Percentiles rank a stretch among this genome's conserved stretches.
Conservation (phyloP, 2,329 filamentous ascomycete species). For the Cladophialophora exuberans region DNA sequence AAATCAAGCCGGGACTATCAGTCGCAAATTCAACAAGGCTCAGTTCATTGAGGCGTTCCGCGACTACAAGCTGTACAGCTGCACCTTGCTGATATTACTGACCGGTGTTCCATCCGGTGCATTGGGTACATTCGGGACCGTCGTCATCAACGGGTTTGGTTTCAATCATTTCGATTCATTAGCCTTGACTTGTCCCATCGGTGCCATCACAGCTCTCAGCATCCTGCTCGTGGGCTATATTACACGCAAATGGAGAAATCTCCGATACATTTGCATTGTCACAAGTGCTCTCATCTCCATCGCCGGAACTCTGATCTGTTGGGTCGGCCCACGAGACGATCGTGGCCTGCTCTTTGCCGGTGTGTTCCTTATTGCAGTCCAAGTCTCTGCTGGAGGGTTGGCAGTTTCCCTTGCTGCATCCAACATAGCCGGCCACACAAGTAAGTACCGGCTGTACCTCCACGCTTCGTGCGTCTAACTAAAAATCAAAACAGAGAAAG, state of each 20-base stretch:
- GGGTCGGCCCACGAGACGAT: constrained; percentile 44
- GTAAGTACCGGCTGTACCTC: constrained; percentile 18
- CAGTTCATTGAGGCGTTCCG: constrained; percentile 9
- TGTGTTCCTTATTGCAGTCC: constrained; percentile 50
- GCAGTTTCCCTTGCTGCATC: constrained; percentile 54
- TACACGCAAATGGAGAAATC: constrained; percentile 36
- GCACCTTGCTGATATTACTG: constrained; percentile 1
- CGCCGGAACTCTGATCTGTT: constrained; percentile 47
- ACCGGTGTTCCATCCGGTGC: constrained; percentile 7
- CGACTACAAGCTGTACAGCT: constrained; percentile 12
- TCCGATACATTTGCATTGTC: constrained; percentile 41
- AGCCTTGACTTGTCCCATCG: constrained; percentile 57
- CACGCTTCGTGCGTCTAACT: constrained; percentile 22
- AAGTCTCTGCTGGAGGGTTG: constrained; percentile 49
- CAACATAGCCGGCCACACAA: constrained; percentile 32
- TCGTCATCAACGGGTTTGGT: constrained; percentile 72
- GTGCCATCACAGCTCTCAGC: constrained; percentile 43
- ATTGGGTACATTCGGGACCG: constrained; percentile 62
- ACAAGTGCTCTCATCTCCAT: constrained; percentile 48
- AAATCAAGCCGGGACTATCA: constrained; percentile 61
- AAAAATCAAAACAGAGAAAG: neutral
- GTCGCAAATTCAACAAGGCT: constrained; percentile 33
- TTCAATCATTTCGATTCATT: constrained; percentile 67
- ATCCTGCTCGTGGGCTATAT: constrained; percentile 47
- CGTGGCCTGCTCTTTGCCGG: constrained; percentile 55